Evolutionary conservation across 768 basidiomycete species (phyloP).

Genomic region (Lepiota brunneoincarnata): DNA sequence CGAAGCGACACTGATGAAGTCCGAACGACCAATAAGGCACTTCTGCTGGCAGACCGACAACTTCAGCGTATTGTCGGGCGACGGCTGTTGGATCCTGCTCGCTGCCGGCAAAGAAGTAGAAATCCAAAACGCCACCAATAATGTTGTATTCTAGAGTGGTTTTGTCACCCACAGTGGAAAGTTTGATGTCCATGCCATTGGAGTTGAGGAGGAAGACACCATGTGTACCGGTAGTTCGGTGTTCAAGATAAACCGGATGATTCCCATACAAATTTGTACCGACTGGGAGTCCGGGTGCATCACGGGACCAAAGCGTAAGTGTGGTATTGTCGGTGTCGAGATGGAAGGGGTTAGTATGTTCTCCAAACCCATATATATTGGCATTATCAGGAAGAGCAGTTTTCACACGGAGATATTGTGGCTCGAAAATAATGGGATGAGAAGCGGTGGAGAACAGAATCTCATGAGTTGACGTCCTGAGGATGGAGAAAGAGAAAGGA

Average conservation of each 20-base stretch:
- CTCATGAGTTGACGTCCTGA: constrained; percentile 45
- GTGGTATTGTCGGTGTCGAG: constrained; percentile 47
- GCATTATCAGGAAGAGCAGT: constrained; percentile 55
- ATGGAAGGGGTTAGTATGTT: constrained; percentile 65
- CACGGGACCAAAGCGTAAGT: constrained; percentile 62
- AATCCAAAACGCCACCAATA: constrained; percentile 75
- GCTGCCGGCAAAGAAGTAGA: constrained; percentile 76
- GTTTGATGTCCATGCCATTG: constrained; percentile 77
- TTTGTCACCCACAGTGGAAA: constrained; percentile 36
- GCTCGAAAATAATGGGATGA: constrained; percentile 69
- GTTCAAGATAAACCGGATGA: constrained; percentile 74
- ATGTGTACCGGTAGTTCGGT: constrained; percentile 62
- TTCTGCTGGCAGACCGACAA: constrained; percentile 66
- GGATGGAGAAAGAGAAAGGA: constrained; percentile 62
- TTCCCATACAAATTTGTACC: constrained; percentile 70
- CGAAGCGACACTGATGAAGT: constrained; percentile 71
- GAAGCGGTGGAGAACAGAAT: constrained; percentile 60
- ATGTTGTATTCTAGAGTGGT: constrained; percentile 68
- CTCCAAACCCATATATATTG: constrained; percentile 80
- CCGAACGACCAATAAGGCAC: constrained; percentile 77
- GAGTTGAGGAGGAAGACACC: constrained; percentile 69
- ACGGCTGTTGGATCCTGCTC: constrained; percentile 54
- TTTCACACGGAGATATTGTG: constrained; percentile 74
- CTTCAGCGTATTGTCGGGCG: constrained; percentile 65
- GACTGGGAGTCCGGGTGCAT: constrained; percentile 54